These are phyloP conservation scores for Fonsecaea nubica DNA, from an alignment of 2,329 filamentous ascomycete genomes.

Conservation along the genomic window DNA sequence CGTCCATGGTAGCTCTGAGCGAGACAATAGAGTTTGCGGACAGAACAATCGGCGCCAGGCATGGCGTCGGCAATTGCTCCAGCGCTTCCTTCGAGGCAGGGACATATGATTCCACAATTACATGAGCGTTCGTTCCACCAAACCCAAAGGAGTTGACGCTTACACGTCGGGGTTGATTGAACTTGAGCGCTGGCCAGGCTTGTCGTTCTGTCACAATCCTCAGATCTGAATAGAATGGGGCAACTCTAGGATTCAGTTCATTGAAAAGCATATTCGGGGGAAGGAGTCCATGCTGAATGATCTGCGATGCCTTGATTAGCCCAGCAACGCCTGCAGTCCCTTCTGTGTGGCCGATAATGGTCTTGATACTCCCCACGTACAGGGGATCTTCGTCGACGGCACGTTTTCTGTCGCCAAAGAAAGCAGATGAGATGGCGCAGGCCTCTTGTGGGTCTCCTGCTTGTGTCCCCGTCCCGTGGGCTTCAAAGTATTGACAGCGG, in stretches of 20 bases:
- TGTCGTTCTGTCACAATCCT: constrained; percentile 1
- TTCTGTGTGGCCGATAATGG: constrained; percentile 46
- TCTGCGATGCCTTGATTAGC: constrained; percentile 43
- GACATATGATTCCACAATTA: constrained; percentile 40
- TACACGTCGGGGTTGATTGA: constrained; percentile 36
- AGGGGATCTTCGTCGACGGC: constrained; percentile 33
- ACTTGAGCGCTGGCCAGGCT: constrained; percentile 29
- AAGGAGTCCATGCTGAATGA: constrained; percentile 40
- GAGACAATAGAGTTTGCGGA: not conserved
- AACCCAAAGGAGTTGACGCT: constrained; percentile 48
- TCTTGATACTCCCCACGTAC: constrained; percentile 43
- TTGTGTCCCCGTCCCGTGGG: constrained; percentile 49
- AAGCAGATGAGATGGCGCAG: constrained; percentile 42
- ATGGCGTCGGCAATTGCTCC: not conserved
- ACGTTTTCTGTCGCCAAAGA: constrained; percentile 26
- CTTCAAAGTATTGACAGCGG: constrained; percentile 39
- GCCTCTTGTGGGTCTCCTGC: constrained; percentile 43
- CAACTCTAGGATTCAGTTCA: constrained; percentile 42
- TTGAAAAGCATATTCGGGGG: constrained; percentile 44
- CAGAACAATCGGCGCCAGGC: not conserved
- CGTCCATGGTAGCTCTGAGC: not conserved
- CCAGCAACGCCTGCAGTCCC: constrained; percentile 41
- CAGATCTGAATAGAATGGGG: constrained; percentile 17
- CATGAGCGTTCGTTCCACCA: constrained; percentile 48
- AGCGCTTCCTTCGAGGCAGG: not conserved